A percentile compares a stretch with the other conserved stretches of the same genome.
Evolutionary conservation across 2,329 filamentous ascomycete genomes (phyloP).

Genomic region (Tothia fuscella): DNA sequence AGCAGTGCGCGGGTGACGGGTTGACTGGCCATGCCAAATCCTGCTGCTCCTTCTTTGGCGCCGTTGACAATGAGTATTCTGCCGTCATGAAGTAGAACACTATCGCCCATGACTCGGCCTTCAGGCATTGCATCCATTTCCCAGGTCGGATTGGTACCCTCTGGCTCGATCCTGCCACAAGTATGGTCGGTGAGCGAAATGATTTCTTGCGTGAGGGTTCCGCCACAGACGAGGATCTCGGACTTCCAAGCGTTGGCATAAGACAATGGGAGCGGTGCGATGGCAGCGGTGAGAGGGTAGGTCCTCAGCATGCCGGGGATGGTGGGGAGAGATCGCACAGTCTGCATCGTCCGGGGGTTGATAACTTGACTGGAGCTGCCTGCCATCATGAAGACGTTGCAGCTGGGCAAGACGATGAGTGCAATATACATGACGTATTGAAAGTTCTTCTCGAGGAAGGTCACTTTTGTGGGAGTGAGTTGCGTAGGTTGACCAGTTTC

Average conservation of each 20-base stretch:
- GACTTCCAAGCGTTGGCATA: conserved; percentile 40
- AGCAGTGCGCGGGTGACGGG: conserved; percentile 45
- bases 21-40: conserved; percentile 43
- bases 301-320: conserved; percentile 45
- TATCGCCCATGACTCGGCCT: conserved; percentile 49
- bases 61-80: conserved; percentile 53
- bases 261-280: conserved; percentile 42
- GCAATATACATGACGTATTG: too few species aligned
- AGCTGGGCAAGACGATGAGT: too few species aligned
- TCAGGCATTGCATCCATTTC: conserved; percentile 48
- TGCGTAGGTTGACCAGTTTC: conserved; percentile 32
- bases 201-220: conserved; percentile 48
- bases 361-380: too few species aligned
- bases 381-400: too few species aligned
- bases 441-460: too few species aligned
- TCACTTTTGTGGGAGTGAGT: too few species aligned
- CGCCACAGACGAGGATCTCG: conserved; percentile 47
- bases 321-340: conserved; percentile 37
- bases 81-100: conserved; percentile 47
- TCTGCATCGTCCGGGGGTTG: too few species aligned
- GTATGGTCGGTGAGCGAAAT: conserved; percentile 46
- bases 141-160: conserved; percentile 37
- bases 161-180: conserved; percentile 44
- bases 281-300: conserved; percentile 49
- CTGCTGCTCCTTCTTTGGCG: conserved; percentile 45